phyloP scores from a whole-genome alignment of 2,329 filamentous ascomycete species.

The Aspergillus ruber region DNA sequence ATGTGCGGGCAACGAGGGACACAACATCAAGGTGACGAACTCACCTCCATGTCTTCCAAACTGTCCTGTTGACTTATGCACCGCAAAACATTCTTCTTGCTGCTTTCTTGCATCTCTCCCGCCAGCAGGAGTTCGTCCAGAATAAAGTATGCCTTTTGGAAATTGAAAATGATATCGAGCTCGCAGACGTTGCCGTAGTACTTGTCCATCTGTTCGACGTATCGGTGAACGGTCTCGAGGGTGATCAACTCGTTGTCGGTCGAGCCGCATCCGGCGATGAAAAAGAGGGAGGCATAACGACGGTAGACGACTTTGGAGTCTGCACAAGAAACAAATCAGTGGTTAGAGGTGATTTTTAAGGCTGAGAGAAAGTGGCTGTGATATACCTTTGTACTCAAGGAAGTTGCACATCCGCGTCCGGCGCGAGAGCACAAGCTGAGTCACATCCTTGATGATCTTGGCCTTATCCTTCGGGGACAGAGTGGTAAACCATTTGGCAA shows the following conservation, averaged over 20 bases:
- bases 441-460: constrained; percentile 99
- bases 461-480: constrained; percentile 97
- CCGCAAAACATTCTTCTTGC: constrained; percentile 95
- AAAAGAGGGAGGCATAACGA: constrained; percentile 97
- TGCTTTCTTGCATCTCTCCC: constrained; percentile 96
- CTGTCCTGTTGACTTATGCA: constrained; percentile 97
- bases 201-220: constrained; percentile 99
- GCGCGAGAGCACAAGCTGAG: constrained; percentile 90
- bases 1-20: background rate
- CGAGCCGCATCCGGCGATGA: constrained; percentile 95
- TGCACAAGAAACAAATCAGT: constrained; percentile 32
- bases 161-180: constrained; percentile 99
- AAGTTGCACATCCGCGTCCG: constrained; percentile 99
- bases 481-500: constrained; percentile 99
- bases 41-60: constrained; percentile 98
- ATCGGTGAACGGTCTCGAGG: constrained; percentile 96
- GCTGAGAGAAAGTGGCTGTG: constrained; percentile 1
- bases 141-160: constrained; percentile 99
- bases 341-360: constrained; percentile 1
- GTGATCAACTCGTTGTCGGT: constrained; percentile 98
- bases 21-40: constrained; percentile 33
- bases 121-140: constrained; percentile 92
- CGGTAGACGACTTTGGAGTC: constrained; percentile 99
- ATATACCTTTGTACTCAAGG: constrained; percentile 90
- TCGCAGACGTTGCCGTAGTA: constrained; percentile 99